Percentiles rank a stretch among this genome's conserved stretches.
Evolutionary conservation across 306 rosid genomes (phyloP).

Genomic region (Abrus precatorius): DNA sequence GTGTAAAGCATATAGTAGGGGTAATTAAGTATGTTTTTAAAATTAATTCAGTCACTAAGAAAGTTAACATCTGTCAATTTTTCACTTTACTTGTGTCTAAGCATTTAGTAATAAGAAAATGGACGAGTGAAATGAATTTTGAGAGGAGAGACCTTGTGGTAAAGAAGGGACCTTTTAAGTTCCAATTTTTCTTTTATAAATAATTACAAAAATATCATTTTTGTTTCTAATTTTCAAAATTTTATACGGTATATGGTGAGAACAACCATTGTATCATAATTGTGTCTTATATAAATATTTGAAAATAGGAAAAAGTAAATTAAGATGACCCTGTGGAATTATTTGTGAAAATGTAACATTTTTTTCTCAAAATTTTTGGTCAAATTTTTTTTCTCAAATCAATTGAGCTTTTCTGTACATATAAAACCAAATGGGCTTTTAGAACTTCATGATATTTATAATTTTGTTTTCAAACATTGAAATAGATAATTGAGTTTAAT

Average conservation of each 20-base stretch:
- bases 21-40: neutral
- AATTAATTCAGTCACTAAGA: neutral
- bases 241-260: too few relatives aligned
- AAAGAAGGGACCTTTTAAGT: too few relatives aligned
- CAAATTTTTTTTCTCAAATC: too few relatives aligned
- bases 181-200: too few relatives aligned
- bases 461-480: neutral
- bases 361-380: too few relatives aligned
- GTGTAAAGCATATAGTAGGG: neutral
- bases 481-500: neutral
- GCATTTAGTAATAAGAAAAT: slow-evolving; percentile 1
- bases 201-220: neutral
- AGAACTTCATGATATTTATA: neutral
- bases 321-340: too few relatives aligned
- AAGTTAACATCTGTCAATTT: neutral
- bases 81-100: neutral
- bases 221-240: too few relatives aligned
- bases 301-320: too few relatives aligned
- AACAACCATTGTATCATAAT: too few relatives aligned
- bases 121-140: neutral
- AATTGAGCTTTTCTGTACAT: too few relatives aligned
- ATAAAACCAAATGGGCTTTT: neutral
- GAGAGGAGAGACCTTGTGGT: neutral
- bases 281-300: too few relatives aligned
- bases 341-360: too few relatives aligned